A percentile compares a stretch with the other conserved stretches of the same genome.
Evolutionary conservation across 495 filamentous ascomycete species (phyloP).

Genomic region (Penicillium paxilli): DNA sequence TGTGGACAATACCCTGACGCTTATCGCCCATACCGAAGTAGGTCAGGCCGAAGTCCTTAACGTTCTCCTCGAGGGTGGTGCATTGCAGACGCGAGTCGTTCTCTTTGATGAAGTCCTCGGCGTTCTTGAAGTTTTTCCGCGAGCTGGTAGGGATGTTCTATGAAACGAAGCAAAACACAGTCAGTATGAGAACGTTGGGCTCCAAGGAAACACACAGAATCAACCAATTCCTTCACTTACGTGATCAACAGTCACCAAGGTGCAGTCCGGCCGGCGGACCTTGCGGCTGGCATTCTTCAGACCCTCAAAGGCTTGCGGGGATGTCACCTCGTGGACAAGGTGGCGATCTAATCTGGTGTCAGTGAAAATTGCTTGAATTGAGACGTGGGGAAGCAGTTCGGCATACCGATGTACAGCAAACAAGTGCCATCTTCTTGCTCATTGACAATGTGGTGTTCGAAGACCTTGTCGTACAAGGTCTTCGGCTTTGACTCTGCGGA

Average conservation of each 20-base stretch:
- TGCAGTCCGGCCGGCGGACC: constrained; percentile 94
- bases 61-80: constrained; percentile 93
- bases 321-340: constrained; percentile 97
- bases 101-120: constrained; percentile 84
- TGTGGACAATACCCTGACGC: constrained; percentile 96
- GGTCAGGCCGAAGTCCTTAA: constrained; percentile 93
- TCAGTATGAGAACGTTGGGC: background rate
- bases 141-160: constrained; percentile 92
- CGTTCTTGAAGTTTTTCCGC: constrained; percentile 84
- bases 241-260: constrained; percentile 94
- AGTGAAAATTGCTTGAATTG: background rate
- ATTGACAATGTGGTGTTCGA: constrained; percentile 89
- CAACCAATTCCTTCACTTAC: constrained; percentile 52
- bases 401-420: constrained; percentile 84
- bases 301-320: constrained; percentile 97
- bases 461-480: constrained; percentile 98
- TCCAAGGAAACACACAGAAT: background rate
- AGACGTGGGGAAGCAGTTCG: background rate
- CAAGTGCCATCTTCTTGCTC: constrained; percentile 91
- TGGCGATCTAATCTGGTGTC: constrained; percentile 65
- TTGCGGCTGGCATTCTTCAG: constrained; percentile 81
- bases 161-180: background rate
- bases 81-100: constrained; percentile 92
- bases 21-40: constrained; percentile 97
- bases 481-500: constrained; percentile 71